Evolutionary conservation across 176 grass and related monocot genomes (phyloP).

Genomic region (Panicum miliaceum): DNA sequence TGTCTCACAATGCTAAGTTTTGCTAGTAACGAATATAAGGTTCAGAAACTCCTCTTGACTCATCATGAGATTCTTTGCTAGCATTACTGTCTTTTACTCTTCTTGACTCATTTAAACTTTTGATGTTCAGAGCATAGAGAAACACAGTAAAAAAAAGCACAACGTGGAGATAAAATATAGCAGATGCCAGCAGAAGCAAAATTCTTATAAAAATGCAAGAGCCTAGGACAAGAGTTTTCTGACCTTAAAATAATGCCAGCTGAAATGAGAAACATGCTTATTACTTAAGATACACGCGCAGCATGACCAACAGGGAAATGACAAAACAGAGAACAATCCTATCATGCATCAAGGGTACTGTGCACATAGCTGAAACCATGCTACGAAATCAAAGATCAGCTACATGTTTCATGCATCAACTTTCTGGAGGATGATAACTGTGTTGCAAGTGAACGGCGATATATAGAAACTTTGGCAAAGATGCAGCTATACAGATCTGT

Average conservation of each 20-base stretch:
- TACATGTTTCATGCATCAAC: conserved; percentile 9
- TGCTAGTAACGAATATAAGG: too few species aligned
- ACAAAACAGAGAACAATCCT: background rate
- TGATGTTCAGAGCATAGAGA: background rate
- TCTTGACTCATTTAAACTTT: background rate
- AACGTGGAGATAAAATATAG: background rate
- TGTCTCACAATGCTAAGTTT: background rate
- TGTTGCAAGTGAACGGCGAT: background rate
- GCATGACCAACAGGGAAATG: background rate
- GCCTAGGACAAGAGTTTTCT: background rate
- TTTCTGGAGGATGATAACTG: background rate
- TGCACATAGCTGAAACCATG: background rate
- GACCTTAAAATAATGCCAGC: background rate
- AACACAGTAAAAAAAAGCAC: background rate
- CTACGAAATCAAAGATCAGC: background rate
- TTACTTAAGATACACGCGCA: background rate
- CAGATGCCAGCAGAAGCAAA: background rate
- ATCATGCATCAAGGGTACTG: background rate
- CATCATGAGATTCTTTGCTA: background rate
- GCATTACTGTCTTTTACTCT: background rate
- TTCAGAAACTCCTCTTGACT: too few species aligned
- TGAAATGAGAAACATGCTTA: background rate
- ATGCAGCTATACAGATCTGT: background rate
- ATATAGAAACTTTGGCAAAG: background rate
- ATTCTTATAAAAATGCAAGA: background rate